phyloP scores from a whole-genome alignment of 352 stramenopile species.

The Globisporangium nunn region DNA sequence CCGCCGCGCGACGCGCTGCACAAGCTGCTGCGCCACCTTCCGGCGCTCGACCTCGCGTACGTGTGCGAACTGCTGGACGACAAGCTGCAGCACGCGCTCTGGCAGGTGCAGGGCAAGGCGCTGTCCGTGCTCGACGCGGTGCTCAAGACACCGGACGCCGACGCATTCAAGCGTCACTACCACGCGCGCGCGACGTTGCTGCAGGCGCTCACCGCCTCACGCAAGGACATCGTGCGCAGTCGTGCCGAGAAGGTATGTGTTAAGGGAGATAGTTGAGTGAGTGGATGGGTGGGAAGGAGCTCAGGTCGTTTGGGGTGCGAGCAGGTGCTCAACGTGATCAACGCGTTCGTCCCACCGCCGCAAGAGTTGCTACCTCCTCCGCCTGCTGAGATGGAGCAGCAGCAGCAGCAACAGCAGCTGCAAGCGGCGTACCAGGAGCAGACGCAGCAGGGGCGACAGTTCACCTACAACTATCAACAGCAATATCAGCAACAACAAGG shows the following conservation, averaged over 20 bases:
- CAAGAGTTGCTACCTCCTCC: conserved; percentile 4
- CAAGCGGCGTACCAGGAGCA: conserved; percentile 2
- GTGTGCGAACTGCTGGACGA: conserved; percentile 79
- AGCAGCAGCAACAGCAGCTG: conserved; percentile 1
- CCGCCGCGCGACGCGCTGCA: conserved; percentile 70
- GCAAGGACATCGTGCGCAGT: conserved; percentile 70
- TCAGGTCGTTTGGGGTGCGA: neutral
- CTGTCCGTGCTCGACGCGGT: conserved; percentile 67
- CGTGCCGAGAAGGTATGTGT: conserved; percentile 66
- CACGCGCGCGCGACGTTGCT: conserved; percentile 36
- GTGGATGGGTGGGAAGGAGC: neutral
- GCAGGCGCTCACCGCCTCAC: conserved; percentile 44
- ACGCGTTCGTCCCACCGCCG: conserved; percentile 18
- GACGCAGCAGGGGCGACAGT: neutral
- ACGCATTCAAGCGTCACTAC: conserved; percentile 73
- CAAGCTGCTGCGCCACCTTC: conserved; percentile 66
- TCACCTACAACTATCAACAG: conserved; percentile 7
- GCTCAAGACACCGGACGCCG: conserved; percentile 42
- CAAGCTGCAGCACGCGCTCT: conserved; percentile 77
- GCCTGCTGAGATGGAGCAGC: neutral
- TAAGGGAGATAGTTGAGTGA: neutral
- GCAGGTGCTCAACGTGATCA: conserved; percentile 26
- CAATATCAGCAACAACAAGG: neutral
- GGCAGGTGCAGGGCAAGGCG: conserved; percentile 79
- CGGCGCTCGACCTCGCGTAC: conserved; percentile 74